Evolutionary conservation across 768 basidiomycete species (phyloP).

Genomic region (Kwoniella dejecticola): DNA sequence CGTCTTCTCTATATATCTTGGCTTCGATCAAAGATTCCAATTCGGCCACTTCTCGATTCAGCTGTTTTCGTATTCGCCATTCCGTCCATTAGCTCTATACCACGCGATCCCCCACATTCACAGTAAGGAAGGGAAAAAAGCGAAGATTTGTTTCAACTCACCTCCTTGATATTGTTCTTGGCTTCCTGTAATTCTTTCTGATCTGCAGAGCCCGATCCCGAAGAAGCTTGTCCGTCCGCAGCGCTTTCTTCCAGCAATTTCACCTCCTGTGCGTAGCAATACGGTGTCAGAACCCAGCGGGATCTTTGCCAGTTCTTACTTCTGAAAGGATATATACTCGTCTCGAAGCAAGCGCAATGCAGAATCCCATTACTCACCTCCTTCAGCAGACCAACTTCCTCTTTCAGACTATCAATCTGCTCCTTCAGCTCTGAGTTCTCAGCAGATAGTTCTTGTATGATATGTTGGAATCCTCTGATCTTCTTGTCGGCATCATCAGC

Average conservation of each 20-base stretch:
- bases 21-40: conserved; percentile 90
- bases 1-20: conserved; percentile 65
- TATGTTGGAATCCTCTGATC: conserved; percentile 60
- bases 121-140: neutral
- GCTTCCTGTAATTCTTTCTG: conserved; percentile 59
- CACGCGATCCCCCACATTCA: neutral
- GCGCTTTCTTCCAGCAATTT: conserved; percentile 71
- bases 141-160: conserved; percentile 16
- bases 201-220: conserved; percentile 52
- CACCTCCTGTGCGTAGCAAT: conserved; percentile 63
- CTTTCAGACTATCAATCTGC: conserved; percentile 69
- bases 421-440: conserved; percentile 69
- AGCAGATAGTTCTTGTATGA: conserved; percentile 83
- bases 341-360: too few species aligned
- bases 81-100: neutral
- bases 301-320: too few species aligned
- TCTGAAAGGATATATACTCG: too few species aligned
- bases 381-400: conserved; percentile 74
- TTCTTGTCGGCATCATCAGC: conserved; percentile 40
- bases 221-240: conserved; percentile 15
- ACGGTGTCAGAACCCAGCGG: neutral
- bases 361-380: conserved; percentile 60
- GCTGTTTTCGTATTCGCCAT: conserved; percentile 57
- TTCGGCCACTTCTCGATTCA: conserved; percentile 89
- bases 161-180: conserved; percentile 42